Base-by-base conservation (phyloP, 805 yeast species). In the Ogataea minuta region DNA sequence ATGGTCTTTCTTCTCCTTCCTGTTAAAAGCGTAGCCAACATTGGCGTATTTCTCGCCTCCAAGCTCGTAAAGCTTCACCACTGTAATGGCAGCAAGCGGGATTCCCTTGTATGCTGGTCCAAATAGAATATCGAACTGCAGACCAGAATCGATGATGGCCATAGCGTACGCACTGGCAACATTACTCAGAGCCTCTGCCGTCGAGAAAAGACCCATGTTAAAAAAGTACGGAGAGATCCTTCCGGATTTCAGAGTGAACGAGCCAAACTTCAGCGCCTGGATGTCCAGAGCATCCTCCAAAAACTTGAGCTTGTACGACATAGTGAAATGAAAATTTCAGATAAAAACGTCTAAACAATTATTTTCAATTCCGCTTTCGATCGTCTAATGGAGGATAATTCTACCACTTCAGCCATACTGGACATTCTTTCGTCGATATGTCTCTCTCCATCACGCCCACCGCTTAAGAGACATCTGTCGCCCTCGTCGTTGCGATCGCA, bases 21-120 rank as follows among this genome's bases (percentile, higher is more conserved):
- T 81, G 73, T 91, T 91, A 73, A 88, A 91, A n/a, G 97, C 80
- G 62, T 90, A 93, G 31, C 87, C 88, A 34, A 87, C 69, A 44
- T 78, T 62, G 36, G 77, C 79, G 57, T 78, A 89, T 57, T 82
- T 81, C 41, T 76, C 77, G n/a, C 88, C 87, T 43, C 87, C 93
- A 50, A 89, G 71, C 66, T 93, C 98, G 25, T 91, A 93, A 45
- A 93, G 72, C 64, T 93, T 91, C 43, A 93, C 91, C 43, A 85
- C 88, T 11, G 96, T 88, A 46, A 91, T 76, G 4, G 98, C 95
- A 37, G 95, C 95, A 41, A 91, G 73, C 15, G 99, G 95, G 53
- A 91, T 91, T 13, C 99, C 99, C 68, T 93, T 93, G 67, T 91
- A 91, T 20, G 99, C 99, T 9, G 99, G 99, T 6, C 99, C 99